phyloP scores from a whole-genome alignment of 2,329 filamentous ascomycete genomes.

The Trichoderma simmonsii region DNA sequence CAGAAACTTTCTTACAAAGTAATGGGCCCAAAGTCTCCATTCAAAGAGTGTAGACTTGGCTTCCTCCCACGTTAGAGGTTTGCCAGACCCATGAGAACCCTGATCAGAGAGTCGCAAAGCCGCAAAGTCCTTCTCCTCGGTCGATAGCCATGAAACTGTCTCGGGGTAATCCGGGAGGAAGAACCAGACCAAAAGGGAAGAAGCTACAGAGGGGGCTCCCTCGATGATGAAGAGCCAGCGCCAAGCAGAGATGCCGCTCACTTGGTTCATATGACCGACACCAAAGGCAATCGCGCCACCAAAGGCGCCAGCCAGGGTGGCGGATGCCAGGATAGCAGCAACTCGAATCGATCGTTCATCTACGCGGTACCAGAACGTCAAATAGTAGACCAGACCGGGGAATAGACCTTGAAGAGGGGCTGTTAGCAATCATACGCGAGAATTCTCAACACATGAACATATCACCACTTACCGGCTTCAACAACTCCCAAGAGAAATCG shows the following conservation, averaged over 20 bases:
- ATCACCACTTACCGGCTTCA: neutral
- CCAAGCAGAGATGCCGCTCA: neutral
- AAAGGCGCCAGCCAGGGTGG: neutral
- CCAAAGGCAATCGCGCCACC: neutral
- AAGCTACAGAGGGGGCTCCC: neutral
- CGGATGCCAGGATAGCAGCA: neutral
- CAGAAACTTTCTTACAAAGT: neutral
- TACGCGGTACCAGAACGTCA: neutral
- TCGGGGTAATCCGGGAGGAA: neutral
- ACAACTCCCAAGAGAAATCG: neutral
- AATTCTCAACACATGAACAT: neutral
- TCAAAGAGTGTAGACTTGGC: neutral
- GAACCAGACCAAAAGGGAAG: neutral
- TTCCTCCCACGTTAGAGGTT: neutral
- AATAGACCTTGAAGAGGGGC: neutral
- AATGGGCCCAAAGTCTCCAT: neutral
- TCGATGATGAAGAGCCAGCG: neutral
- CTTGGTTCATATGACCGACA: neutral
- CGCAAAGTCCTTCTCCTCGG: neutral
- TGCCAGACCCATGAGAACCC: neutral
- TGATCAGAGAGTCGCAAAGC: neutral
- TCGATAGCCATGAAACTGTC: neutral
- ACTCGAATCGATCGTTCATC: constrained; percentile 1
- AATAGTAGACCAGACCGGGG: neutral
- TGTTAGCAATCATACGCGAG: neutral